Conservation (phyloP, 352 stramenopile species). For the Pythium plurisporium region DNA sequence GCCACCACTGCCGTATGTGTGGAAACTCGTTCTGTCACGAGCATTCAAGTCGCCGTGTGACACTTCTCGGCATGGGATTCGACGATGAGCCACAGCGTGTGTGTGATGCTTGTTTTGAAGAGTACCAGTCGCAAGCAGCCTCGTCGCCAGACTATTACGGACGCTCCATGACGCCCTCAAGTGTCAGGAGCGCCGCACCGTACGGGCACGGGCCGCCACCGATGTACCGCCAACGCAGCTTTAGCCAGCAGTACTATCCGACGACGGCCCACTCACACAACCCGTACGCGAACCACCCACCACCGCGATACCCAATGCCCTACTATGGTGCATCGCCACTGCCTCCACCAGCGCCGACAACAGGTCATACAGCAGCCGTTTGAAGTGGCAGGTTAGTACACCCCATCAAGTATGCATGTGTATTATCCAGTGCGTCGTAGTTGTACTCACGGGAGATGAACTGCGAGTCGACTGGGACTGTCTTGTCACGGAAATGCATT, state of each 20-base stretch:
- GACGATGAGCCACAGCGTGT: constrained; percentile 81
- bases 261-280: constrained; percentile 1
- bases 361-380: constrained; percentile 9
- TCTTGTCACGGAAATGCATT: neutral
- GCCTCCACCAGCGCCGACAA: neutral
- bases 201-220: constrained; percentile 3
- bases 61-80: constrained; percentile 74
- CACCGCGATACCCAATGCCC: constrained; percentile 16
- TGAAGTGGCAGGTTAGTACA: neutral
- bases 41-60: constrained; percentile 71
- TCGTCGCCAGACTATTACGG: constrained; percentile 23
- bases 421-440: neutral
- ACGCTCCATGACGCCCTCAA: constrained; percentile 12
- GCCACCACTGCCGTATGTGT: constrained; percentile 85
- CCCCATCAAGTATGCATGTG: no score
- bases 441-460: neutral
- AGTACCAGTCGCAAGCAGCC: constrained; percentile 48
- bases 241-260: constrained; percentile 26
- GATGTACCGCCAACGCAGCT: constrained; percentile 25
- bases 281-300: constrained; percentile 7
- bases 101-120: constrained; percentile 81
- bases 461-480: no score
- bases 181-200: constrained; percentile 12
- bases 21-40: constrained; percentile 86
- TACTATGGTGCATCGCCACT: constrained; percentile 13